Percentiles rank a stretch among this genome's conserved stretches.
Conservation (phyloP, 345 rosid genomes). For the Rubroshorea leprosula region DNA sequence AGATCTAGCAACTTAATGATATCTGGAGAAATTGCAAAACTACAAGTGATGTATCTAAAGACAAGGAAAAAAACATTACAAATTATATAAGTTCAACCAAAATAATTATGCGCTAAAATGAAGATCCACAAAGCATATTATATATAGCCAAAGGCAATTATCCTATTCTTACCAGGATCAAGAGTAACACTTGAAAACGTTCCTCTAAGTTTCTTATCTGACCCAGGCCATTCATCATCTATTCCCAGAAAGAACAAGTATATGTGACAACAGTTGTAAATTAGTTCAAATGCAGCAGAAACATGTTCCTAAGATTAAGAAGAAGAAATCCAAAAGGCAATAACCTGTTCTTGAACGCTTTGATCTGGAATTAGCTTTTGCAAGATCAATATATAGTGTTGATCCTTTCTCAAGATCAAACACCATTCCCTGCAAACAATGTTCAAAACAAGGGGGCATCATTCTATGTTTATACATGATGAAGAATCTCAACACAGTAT, state of each 20-base stretch:
- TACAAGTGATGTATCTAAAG: conserved; percentile 8
- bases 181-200: conserved; percentile 28
- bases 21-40: conserved; percentile 2
- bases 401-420: conserved; percentile 90
- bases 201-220: conserved; percentile 54
- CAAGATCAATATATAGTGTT: conserved; percentile 73
- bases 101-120: conserved; percentile 7
- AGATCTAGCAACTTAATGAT: conserved; percentile 10
- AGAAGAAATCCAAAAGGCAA: conserved; percentile 13
- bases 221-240: conserved; percentile 55
- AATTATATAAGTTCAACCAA: too few species aligned
- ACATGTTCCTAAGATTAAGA: not conserved
- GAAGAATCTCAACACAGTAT: too few species aligned
- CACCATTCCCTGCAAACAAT: conserved; percentile 63
- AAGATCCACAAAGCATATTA: conserved; percentile 3
- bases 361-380: conserved; percentile 81
- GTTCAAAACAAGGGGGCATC: conserved; percentile 12
- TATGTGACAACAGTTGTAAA: conserved; percentile 1
- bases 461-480: not conserved
- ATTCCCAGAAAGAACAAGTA: conserved; percentile 18
- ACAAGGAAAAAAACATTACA: too few species aligned
- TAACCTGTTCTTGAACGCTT: conserved; percentile 74
- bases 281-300: conserved; percentile 10
- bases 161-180: conserved; percentile 50
- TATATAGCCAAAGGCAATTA: not conserved